Base-by-base conservation (phyloP, 1,284 basidiomycete genomes). In the Gastroboletus turbinatus region DNA sequence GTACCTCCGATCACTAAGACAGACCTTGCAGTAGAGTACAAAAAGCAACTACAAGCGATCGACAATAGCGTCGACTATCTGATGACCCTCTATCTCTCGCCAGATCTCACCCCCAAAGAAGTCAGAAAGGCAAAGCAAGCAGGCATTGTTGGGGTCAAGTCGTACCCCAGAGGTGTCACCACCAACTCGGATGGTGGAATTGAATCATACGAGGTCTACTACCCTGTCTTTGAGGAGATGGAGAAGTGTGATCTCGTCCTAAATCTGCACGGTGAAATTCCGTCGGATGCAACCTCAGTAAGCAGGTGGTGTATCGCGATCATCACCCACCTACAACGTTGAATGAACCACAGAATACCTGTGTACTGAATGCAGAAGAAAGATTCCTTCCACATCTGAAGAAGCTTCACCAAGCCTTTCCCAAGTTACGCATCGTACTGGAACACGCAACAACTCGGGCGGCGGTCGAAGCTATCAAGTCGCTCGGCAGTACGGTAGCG, bases 361-460 rank as follows among this genome's bases (percentile, higher is more conserved):
- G 95, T 67, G 84, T 99, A 40, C 80, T 99, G 60, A 99, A 99
- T 67, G 96, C 97, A 16, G 97, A 99, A 70, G 82, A 88, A 42
- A 82, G 80, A 44, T 99, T 99, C 76, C 80, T 99, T 32, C 87
- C 90, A 4, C 96, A 99, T 73, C 82, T 99, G 16, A 80, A 82
- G 66, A 85, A 88, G 65, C 80, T 99, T 45, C 94, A 98, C 65
- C 73, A 77, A 52, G 81, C 82, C 27, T 99, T 99, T 75, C 97
- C 97, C n/a, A 81, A 79, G 40, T 83, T 99, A 52, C 89, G 94
- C 54, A 99, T 99, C 67, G 96, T 99, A 5, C 85, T 99, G 39
- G 97, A 99, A 74, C 97, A 99, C 69, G 97, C 97, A n/a, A 99
- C 97, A 0, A 98, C 96, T 2, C 84, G 91, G 38, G 94, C 92